Base-by-base conservation (phyloP, 2,329 filamentous ascomycete genomes). In the Fusarium scirpi region DNA sequence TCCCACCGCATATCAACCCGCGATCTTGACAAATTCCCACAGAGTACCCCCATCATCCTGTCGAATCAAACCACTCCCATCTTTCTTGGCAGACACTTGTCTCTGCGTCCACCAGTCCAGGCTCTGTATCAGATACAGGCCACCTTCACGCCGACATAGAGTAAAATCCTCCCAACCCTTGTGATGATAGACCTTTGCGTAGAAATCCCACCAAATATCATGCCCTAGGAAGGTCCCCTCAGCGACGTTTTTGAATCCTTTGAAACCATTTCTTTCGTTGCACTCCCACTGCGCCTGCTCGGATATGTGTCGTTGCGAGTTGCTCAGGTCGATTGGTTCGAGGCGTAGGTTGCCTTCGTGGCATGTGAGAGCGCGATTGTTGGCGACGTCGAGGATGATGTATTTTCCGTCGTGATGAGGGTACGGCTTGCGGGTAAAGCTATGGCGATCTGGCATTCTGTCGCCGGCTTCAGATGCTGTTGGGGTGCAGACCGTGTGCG, bases 91-190 rank as follows among this genome's bases (percentile, higher is more conserved):
- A 27, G 55, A 58, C 4, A 58, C 55, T 12, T 53, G 27, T 22
- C 55, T 53, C 30, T 58, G 47, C 7, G 22, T 53, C 55, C 47
- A 58, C 38, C 38, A 58, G 6, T 58, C 38, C 6, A 58, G 10
- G 6, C 9, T 34, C 12, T 53, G 27, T 4, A 58, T 27, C 4
- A 16, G 18, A 11, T 44, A 58, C 18, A 58, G 4, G 9, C 48
- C 56, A 13, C 29, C 38, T 43, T 53, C 22, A 10, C 47, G 47
- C 18, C 22, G 9, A 18, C 16, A 10, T 6, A 58, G 6, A 12
- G 47, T 58, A 18, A 53, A 58, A 2, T 52, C 49, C 8, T 58
- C 56, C 47, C 56, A 58, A 2, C 40, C 27, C 2, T 52, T 53
- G 5, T 53, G 47, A 11, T 30, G 30, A n/a, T 41, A 53, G 1